Evolutionary conservation across 2,329 filamentous ascomycete species (phyloP).

Genomic region (Claviceps lovelessii): DNA sequence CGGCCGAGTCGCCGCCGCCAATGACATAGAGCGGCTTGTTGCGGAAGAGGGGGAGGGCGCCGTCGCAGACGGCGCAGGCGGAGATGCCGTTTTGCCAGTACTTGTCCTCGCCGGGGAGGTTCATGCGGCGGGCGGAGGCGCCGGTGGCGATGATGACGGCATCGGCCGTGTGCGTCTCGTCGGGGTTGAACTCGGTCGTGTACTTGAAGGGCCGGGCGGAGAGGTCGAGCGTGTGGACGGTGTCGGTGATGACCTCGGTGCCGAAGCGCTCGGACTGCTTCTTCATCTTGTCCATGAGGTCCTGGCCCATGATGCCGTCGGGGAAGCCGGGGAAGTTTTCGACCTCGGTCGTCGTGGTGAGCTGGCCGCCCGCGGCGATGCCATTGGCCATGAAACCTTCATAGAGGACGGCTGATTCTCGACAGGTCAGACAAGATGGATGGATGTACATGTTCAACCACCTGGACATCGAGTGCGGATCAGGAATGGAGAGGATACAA

Average conservation of each 20-base stretch:
- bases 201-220: conserved; percentile 77
- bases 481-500: too few relatives aligned
- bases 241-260: conserved; percentile 86
- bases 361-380: conserved; percentile 87
- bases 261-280: conserved; percentile 83
- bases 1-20: conserved; percentile 89
- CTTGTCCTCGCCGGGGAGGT: conserved; percentile 75
- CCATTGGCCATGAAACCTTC: conserved; percentile 97
- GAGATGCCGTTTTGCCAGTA: conserved; percentile 98
- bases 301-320: conserved; percentile 69
- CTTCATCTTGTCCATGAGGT: conserved; percentile 94
- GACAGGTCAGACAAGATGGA: too few relatives aligned
- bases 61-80: conserved; percentile 94
- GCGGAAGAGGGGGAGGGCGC: conserved; percentile 91
- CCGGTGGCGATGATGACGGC: conserved; percentile 89
- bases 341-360: conserved; percentile 95
- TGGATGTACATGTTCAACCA: too few relatives aligned
- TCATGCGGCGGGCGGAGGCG: conserved; percentile 73
- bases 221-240: conserved; percentile 76
- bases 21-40: conserved; percentile 94
- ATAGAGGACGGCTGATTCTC: conserved; percentile 60
- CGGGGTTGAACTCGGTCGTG: conserved; percentile 79
- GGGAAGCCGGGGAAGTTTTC: conserved; percentile 98
- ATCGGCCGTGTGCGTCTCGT: conserved; percentile 75
- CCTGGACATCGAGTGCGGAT: too few relatives aligned